Conservation (phyloP, 2,329 filamentous ascomycete species). For the Sporothrix sp. region DNA sequence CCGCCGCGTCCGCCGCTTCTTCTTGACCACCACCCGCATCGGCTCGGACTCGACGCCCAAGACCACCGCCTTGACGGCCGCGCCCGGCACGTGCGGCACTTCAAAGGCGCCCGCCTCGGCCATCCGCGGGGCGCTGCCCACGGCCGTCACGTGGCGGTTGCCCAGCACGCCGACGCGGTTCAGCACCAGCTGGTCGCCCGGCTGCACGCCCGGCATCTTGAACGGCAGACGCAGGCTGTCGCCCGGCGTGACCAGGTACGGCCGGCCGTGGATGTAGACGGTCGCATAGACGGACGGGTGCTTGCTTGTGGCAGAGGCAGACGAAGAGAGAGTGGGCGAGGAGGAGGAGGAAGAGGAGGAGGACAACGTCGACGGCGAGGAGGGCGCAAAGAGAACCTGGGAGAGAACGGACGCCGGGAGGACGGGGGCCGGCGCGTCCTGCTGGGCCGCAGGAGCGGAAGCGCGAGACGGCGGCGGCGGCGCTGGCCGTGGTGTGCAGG, state of each 20-base stretch:
- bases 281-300: constrained; percentile 50
- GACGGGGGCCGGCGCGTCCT: background rate
- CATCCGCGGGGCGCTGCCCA: background rate
- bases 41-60: constrained; percentile 77
- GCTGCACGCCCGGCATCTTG: constrained; percentile 62
- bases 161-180: constrained; percentile 78
- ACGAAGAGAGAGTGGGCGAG: background rate
- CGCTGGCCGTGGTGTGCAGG: background rate
- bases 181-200: constrained; percentile 78
- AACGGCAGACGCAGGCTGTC: constrained; percentile 71
- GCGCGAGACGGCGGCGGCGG: background rate
- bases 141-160: constrained; percentile 40
- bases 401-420: constrained; percentile 3
- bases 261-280: constrained; percentile 66
- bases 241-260: constrained; percentile 69
- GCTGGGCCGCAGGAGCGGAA: background rate
- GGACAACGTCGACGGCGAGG: background rate
- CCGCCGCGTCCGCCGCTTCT: constrained; percentile 65
- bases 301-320: background rate
- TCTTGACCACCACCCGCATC: constrained; percentile 68
- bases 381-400: constrained; percentile 5
- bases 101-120: background rate
- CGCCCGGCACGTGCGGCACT: constrained; percentile 12
- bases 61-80: constrained; percentile 50
- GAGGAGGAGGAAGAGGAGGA: background rate